Base-by-base conservation (phyloP, 2,329 filamentous ascomycete species). In the Rhexocercosporidium sp. region DNA sequence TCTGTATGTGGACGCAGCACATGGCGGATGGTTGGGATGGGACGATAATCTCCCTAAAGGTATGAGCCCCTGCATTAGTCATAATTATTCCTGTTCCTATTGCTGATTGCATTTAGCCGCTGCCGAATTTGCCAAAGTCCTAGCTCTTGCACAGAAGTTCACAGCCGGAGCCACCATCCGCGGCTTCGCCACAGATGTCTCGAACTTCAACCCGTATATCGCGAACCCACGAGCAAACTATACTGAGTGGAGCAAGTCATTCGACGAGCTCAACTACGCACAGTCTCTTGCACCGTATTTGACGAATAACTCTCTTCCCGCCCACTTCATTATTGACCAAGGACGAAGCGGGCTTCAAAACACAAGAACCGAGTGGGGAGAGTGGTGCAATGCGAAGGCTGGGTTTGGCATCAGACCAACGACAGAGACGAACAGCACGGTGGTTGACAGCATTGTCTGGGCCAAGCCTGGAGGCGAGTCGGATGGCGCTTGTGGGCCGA, bases 291-390 rank as follows among this genome's bases (percentile, higher is more conserved):
- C 79, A 1, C 77, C 80, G 0, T 72, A 76, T 66, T 79, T 82
- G 59, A 76, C 77, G 65, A 77, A 75, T 12, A 73, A 76, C 53
- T 81, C 80, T 3, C 76, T 83, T 18, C 81, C 81, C 1, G 71
- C 80, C 3, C 75, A 78, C 66, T 83, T 83, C 77, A 82, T 83
- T 73, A 75, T 83, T 71, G 81, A 83, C 70, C 80, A 82, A 71
- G 81, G 81, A 53, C 79, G 81, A 22, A 78, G 80, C 2, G 78
- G 77, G 1, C 66, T 76, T 1, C 77, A 78, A 4, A 80, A 78
- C n/a, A 76, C 76, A 9, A 75, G 81, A 5, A 65, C 74, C 61
- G 76, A 77, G 49, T 82, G 80, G 79, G 79, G 81, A 8, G 79
- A 81, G 62, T 83, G 81, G 81, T 83, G 81, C 73, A 82, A 83